Base-by-base conservation (phyloP, 2,329 filamentous ascomycete genomes). In the Penicillium aurantiogriseum region DNA sequence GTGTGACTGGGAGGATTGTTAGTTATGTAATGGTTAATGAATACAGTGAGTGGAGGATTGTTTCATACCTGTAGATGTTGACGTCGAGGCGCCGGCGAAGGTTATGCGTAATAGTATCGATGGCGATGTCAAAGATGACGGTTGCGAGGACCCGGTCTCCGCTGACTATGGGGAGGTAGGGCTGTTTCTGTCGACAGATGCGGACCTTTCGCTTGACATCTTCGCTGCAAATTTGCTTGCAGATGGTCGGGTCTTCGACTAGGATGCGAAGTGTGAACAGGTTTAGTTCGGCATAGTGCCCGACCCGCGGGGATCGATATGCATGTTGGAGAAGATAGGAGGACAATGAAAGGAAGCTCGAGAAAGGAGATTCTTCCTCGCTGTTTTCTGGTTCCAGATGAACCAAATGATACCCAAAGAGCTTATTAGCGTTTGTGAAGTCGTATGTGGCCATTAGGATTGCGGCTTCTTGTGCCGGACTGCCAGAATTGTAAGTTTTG, bases 291-390 rank as follows among this genome's bases (percentile, higher is more conserved):
- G 91, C 88, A 74, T 99, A 99, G 60, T 90, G 82, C 0, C 90
- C 85, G 13, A 90, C 86, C 61, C 94, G 85, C 31, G 81, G 74
- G 4, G 91, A 95, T 21, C 94, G 85, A 74, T 97, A 89, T 2
- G 94, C 92, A 76, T 99, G 93, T 67, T 97, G 92, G 48, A 96
- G 84, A 33, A 97, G 83, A 74, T 99, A 99, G 3, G 93, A 97
- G 4, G 90, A 90, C 43, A 96, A 81, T 0, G 93, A 97, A 29
- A 97, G 79, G 70, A 93, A 95, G 65, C 85, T 87, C 46, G 88
- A 86, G 61, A 99, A 87, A 0, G 92, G 89, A 1, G 88, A 83
- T 67, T 93, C 87, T 45, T 85, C 81, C 42, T 81, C 84, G 65
- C 88, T 88, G 48, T 75, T 76, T 27, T 87, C 85, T 1, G 86